Evolutionary conservation across 192 early-diverging fungal genomes (phyloP).

Genomic region (Glomus cerebriforme): DNA sequence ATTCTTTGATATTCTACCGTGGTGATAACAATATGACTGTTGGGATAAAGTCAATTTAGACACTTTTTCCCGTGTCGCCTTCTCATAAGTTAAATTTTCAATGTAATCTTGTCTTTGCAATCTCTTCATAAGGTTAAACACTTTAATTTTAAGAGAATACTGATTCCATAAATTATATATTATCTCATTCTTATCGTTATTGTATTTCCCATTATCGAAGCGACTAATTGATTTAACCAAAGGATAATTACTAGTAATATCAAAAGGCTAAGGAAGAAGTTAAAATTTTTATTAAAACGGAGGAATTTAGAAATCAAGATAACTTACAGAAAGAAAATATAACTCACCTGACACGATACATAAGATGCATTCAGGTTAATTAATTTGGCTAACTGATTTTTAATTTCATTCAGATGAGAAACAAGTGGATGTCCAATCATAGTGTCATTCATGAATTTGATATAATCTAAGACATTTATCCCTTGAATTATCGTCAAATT

Average conservation of each 20-base stretch:
- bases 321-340: neutral
- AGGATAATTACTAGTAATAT: conserved; percentile 13
- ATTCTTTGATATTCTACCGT: conserved; percentile 41
- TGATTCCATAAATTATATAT: conserved; percentile 5
- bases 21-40: conserved; percentile 46
- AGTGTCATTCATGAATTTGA: neutral
- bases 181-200: neutral
- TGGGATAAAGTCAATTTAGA: conserved; percentile 41
- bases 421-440: neutral
- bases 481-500: neutral
- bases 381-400: neutral
- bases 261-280: conserved; percentile 10
- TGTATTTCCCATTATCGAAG: neutral
- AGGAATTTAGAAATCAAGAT: neutral
- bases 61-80: conserved; percentile 30
- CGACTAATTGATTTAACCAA: neutral
- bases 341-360: neutral
- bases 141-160: conserved; percentile 20
- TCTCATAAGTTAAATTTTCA: conserved; percentile 24
- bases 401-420: neutral
- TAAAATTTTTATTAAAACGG: neutral
- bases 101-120: conserved; percentile 37
- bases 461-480: neutral
- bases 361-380: neutral
- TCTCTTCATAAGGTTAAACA: conserved; percentile 34